These are phyloP conservation scores for Blastobotrys capitulatus DNA, from an alignment of 1,139 yeast species.

Conservation along the genomic window DNA sequence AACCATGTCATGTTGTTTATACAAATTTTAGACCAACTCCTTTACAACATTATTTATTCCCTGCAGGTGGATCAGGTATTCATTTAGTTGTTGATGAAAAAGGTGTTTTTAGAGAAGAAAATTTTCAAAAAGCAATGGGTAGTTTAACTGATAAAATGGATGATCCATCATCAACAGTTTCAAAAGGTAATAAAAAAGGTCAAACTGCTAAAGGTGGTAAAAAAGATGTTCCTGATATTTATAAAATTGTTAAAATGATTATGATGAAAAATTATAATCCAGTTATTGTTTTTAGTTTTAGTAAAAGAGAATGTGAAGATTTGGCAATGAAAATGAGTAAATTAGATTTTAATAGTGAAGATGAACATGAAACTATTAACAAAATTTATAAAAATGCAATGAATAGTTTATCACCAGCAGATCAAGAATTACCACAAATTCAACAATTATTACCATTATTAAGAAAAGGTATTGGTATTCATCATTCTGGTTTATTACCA, in stretches of 20 bases:
- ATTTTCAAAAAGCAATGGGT: slow-evolving; percentile 97
- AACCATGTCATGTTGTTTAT: slow-evolving; percentile 97
- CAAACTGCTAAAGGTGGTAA: slow-evolving; percentile 88
- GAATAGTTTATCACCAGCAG: slow-evolving; percentile 78
- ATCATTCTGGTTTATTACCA: slow-evolving; percentile 94
- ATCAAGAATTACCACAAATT: slow-evolving; percentile 89
- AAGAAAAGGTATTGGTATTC: slow-evolving; percentile 95
- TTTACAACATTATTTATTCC: slow-evolving; percentile 91
- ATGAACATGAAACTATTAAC: slow-evolving; percentile 83
- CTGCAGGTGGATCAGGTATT: slow-evolving; percentile 96
- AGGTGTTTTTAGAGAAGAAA: slow-evolving; percentile 92
- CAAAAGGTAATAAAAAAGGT: slow-evolving; percentile 49
- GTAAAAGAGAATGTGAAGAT: slow-evolving; percentile 94
- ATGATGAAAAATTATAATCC: slow-evolving; percentile 95
- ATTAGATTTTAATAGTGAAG: slow-evolving; percentile 85
- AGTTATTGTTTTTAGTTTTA: slow-evolving; percentile 93
- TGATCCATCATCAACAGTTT: slow-evolving; percentile 65
- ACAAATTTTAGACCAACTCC: slow-evolving; percentile 99
- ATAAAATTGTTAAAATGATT: slow-evolving; percentile 95
- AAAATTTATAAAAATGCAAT: slow-evolving; percentile 89
- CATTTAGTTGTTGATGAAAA: slow-evolving; percentile 97
- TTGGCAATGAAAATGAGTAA: slow-evolving; percentile 93
- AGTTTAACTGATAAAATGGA: slow-evolving; percentile 78
- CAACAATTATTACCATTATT: slow-evolving; percentile 82
- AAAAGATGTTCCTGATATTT: slow-evolving; percentile 69